Conservation (phyloP, 495 filamentous ascomycete genomes). For the Neurospora sp. region DNA sequence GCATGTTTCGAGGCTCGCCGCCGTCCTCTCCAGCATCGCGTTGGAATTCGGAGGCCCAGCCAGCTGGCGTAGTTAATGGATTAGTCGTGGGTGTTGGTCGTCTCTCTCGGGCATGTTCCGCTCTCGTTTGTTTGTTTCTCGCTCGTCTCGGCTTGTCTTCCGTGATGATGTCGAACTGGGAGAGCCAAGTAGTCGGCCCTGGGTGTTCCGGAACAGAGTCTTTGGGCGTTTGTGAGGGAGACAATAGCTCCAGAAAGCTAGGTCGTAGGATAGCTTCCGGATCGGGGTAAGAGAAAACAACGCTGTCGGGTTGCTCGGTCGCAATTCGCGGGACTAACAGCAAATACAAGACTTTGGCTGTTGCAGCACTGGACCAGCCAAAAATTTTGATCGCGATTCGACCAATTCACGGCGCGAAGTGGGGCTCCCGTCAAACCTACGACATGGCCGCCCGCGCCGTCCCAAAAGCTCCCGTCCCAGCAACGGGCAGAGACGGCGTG, state of each 20-base stretch:
- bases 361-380: neutral
- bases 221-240: neutral
- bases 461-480: neutral
- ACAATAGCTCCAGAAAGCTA: neutral
- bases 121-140: neutral
- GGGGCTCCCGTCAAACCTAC: neutral
- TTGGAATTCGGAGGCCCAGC: neutral
- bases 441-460: neutral
- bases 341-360: neutral
- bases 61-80: neutral
- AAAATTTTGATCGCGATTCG: neutral
- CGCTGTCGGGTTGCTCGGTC: neutral
- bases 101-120: neutral
- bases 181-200: neutral
- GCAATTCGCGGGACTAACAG: neutral
- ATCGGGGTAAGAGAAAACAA: neutral
- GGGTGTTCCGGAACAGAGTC: neutral
- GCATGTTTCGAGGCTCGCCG: slow-evolving; percentile 66
- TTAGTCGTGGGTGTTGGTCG: neutral
- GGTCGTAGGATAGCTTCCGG: neutral
- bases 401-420: neutral
- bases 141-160: neutral
- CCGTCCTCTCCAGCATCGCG: slow-evolving; percentile 77
- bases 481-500: neutral
- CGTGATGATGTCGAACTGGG: neutral